Evolutionary conservation across 2,329 filamentous ascomycete genomes (phyloP).

Genomic region (Scytalidium lignicola): DNA sequence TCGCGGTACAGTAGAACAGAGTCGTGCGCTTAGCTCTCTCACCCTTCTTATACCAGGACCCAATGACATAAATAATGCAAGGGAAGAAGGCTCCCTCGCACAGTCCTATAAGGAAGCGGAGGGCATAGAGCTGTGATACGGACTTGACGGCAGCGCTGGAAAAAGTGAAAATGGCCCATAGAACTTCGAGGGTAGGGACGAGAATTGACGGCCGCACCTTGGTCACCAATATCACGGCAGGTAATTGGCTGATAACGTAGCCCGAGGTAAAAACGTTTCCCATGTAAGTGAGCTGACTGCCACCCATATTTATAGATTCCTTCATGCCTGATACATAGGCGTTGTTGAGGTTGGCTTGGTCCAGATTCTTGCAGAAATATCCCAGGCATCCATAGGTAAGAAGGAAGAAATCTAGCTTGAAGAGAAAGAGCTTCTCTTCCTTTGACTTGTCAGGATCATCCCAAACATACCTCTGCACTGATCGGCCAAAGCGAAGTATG

Average conservation of each 20-base stretch:
- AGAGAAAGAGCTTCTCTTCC: constrained; percentile 39
- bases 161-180: constrained; percentile 21
- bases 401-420: constrained; percentile 47
- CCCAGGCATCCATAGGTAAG: constrained; percentile 38
- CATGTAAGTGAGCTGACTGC: constrained; percentile 50
- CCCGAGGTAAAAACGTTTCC: constrained; percentile 46
- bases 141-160: constrained; percentile 21
- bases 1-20: constrained; percentile 48
- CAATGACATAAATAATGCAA: constrained; percentile 35
- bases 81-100: constrained; percentile 21
- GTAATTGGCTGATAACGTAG: constrained; percentile 18
- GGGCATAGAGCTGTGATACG: constrained; percentile 33
- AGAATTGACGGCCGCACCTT: constrained; percentile 20
- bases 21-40: constrained; percentile 50
- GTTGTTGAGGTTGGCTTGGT: constrained; percentile 23
- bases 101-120: constrained; percentile 39
- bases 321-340: constrained; percentile 22
- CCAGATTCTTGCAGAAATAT: constrained; percentile 40
- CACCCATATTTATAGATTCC: constrained; percentile 40
- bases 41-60: constrained; percentile 37
- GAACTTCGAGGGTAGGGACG: constrained; percentile 15
- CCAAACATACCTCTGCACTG: constrained; percentile 23
- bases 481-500: constrained; percentile 9
- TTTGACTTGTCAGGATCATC: constrained; percentile 25
- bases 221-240: constrained; percentile 16